Evolutionary conservation across 2,329 filamentous ascomycete genomes (phyloP), one percentile per base, ranked within the genome.

Genomic region (Scedosporium minutisporum): DNA sequence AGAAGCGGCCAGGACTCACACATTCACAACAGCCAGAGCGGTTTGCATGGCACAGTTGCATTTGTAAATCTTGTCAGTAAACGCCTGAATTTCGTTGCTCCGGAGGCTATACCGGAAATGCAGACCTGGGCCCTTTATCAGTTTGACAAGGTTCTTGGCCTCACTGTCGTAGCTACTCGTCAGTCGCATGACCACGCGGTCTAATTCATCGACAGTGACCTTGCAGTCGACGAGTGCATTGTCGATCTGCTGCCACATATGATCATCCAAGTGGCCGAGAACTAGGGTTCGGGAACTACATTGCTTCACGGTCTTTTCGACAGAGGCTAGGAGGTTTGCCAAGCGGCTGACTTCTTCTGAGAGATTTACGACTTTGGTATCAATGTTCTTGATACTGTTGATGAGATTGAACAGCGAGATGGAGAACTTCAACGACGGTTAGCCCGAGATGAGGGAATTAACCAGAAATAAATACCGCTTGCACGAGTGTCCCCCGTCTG

Each of bases 41-140:
- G 62, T 63, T 7, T 63, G 62, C 62, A 63, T 63, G 7, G 62
- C 57, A 23, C 44, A 60, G 10, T 60, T 63, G 3, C 58, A 63
- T 25, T 61, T 63, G 48, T 60, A n/a, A 27, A 61, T 57, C n/a
- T 61, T 61, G 48, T 23, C 29, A 9, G 57, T 55, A 27, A 60
- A 60, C 3, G 57, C 57, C 9, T 63, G 57, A 10, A 63, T 60
- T 18, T 60, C 62, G 4, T 63, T 57, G 16, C 57, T 63, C 42
- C 60, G 62, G 4, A 60, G 21, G 3, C 18, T 27, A 12, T 55
- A 60, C n/a, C 60, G 27, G 27, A 63, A 55, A 18, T 63, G 57
- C 9, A 63, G 46, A 42, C 42, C 60, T n/a, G 57, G 42, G 14
- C 60, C 60, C 23, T 60, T 63, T 33, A 63, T 16, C 6, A 60